Percentiles rank a stretch among this genome's conserved stretches.
These are phyloP conservation scores for Phialemoniopsis sp. DNA, from an alignment of 2,329 filamentous ascomycete genomes.

Conservation along the genomic window DNA sequence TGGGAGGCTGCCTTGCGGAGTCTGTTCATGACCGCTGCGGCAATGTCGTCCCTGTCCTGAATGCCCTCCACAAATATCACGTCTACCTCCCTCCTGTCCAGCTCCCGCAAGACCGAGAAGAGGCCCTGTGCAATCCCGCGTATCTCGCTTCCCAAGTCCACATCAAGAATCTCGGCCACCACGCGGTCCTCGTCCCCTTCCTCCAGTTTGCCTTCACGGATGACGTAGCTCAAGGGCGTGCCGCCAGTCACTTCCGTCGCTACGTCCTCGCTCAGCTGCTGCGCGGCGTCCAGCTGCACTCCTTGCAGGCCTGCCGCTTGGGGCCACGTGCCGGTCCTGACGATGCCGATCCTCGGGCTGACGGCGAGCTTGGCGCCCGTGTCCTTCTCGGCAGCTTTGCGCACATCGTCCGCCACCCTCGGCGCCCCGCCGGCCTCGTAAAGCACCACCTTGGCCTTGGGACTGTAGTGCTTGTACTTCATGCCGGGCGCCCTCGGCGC, in stretches of 20 bases:
- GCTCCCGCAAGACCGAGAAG: conserved; percentile 80
- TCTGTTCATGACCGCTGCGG: conserved; percentile 82
- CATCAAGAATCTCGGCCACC: conserved; percentile 55
- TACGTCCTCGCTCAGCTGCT: conserved; percentile 9
- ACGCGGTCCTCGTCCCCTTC: conserved; percentile 20
- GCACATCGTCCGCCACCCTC: conserved; percentile 27
- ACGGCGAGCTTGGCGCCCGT: conserved; percentile 8
- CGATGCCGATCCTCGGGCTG: conserved; percentile 37
- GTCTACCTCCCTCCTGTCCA: conserved; percentile 76
- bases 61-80: conserved; percentile 91
- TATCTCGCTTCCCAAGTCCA: conserved; percentile 67
- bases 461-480: conserved; percentile 99
- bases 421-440: conserved; percentile 57
- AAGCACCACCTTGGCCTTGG: conserved; percentile 78
- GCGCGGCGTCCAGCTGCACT: conserved; percentile 18
- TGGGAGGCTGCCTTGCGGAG: conserved; percentile 72
- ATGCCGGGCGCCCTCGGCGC: conserved; percentile 87
- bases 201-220: conserved; percentile 34
- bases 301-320: conserved; percentile 33
- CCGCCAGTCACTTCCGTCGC: conserved; percentile 16
- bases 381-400: conserved; percentile 4
- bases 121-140: conserved; percentile 78
- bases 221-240: conserved; percentile 26
- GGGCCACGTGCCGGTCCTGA: conserved; percentile 53
- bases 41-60: conserved; percentile 72